phyloP scores from a whole-genome alignment of 2,329 filamentous ascomycete species.

The Fusarium ambrosium region DNA sequence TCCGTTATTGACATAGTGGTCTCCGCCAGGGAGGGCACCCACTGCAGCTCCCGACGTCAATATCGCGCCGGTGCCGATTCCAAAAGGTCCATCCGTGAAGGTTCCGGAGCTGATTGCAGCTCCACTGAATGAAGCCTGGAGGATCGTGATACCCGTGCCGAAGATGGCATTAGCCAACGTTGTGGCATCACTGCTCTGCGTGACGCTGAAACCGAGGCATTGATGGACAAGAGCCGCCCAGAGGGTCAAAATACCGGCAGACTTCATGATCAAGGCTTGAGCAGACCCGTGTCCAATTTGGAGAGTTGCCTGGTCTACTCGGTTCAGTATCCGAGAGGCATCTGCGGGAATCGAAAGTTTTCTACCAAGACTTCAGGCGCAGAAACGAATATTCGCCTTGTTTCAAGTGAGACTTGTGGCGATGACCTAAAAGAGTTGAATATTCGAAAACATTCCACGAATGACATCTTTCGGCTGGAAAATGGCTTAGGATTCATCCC shows the following conservation, averaged over 20 bases:
- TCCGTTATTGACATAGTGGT: constrained; percentile 21
- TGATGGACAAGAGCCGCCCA: not conserved
- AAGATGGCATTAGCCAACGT: constrained; percentile 21
- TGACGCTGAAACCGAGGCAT: not conserved
- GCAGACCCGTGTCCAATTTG: not conserved
- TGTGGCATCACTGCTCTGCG: not conserved
- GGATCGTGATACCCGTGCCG: constrained; percentile 7
- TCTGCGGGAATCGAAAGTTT: not conserved
- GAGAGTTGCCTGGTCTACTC: not conserved
- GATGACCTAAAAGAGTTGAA: not conserved
- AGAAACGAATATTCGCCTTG: not conserved
- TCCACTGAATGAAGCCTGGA: constrained; percentile 9
- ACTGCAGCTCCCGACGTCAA: constrained; percentile 22
- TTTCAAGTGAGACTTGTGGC: not conserved
- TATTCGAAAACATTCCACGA: not conserved
- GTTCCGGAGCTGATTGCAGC: constrained; percentile 8
- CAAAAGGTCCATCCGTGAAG: constrained; percentile 23
- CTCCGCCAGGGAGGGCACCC: constrained; percentile 10
- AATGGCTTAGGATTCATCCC: not conserved
- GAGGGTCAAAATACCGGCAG: not conserved
- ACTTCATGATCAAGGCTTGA: not conserved
- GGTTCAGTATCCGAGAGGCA: not conserved
- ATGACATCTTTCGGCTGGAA: not conserved
- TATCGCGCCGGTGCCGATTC: constrained; percentile 19
- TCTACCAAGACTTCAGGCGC: not conserved